phyloP scores from a whole-genome alignment of 495 filamentous ascomycete species.

The Aspergillus ostianus region DNA sequence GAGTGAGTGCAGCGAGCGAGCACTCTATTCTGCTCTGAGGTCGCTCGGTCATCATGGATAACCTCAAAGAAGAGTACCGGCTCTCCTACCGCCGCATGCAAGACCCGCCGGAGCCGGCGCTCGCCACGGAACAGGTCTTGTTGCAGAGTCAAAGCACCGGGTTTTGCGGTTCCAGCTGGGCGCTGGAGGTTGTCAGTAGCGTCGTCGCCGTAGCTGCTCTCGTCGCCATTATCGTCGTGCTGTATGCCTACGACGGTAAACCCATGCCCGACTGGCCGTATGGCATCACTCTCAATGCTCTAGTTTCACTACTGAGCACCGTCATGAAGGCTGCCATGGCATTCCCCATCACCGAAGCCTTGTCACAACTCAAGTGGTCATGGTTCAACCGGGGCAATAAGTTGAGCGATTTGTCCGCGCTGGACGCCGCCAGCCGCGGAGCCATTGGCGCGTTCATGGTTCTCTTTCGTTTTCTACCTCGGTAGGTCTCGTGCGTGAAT shows the following conservation, averaged over 20 bases:
- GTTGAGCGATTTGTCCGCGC: conserved; percentile 38
- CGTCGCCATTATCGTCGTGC: conserved; percentile 31
- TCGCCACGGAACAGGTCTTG: conserved; percentile 16
- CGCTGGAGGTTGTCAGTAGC: conserved; percentile 26
- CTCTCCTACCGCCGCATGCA: conserved; percentile 21
- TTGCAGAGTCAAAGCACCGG: conserved; percentile 18
- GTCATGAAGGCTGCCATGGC: conserved; percentile 43
- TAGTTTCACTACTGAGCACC: conserved; percentile 44
- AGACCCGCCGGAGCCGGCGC: conserved; percentile 8
- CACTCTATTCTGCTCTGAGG: not conserved
- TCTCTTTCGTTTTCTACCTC: conserved; percentile 26
- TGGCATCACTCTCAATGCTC: conserved; percentile 46
- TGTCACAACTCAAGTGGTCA: conserved; percentile 51
- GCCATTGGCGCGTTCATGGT: conserved; percentile 34
- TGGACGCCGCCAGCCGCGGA: conserved; percentile 46
- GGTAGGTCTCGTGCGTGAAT: conserved; percentile 14
- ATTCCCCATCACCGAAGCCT: conserved; percentile 35
- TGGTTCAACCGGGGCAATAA: conserved; percentile 42
- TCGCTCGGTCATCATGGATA: conserved; percentile 11
- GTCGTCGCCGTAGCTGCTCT: conserved; percentile 24
- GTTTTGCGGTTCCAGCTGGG: conserved; percentile 28
- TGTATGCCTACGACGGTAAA: conserved; percentile 38
- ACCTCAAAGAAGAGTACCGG: conserved; percentile 19
- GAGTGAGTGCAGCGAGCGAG: not conserved
- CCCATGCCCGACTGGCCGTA: conserved; percentile 43